Evolutionary conservation across 768 basidiomycete genomes (phyloP).

Genomic region (Russula olivacea): DNA sequence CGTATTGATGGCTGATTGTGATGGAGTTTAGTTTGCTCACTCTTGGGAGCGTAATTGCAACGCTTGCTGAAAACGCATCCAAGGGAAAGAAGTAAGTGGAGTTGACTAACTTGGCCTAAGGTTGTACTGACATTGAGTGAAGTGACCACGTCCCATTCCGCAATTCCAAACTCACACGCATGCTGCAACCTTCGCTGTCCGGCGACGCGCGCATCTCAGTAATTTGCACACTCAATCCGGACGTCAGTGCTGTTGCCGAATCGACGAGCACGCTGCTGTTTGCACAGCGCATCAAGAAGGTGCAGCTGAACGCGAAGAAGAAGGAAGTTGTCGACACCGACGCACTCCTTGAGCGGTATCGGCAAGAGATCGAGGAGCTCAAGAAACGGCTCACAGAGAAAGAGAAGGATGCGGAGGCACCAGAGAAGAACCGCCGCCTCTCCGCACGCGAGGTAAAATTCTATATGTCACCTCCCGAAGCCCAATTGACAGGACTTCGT

Average conservation of each 20-base stretch:
- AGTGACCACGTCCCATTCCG: constrained; percentile 92
- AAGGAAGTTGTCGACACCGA: constrained; percentile 92
- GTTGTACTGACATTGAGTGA: constrained; percentile 9
- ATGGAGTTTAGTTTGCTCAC: constrained; percentile 64
- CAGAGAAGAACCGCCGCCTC: constrained; percentile 37
- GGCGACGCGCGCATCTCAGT: constrained; percentile 96
- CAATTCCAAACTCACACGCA: constrained; percentile 90
- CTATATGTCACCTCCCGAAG: not conserved
- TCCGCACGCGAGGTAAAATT: constrained; percentile 41
- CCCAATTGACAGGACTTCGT: constrained; percentile 16
- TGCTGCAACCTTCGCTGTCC: constrained; percentile 90
- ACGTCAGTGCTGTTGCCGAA: constrained; percentile 69
- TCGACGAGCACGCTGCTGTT: constrained; percentile 86
- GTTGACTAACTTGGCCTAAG: not conserved
- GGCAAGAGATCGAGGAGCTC: constrained; percentile 90
- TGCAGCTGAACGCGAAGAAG: constrained; percentile 85
- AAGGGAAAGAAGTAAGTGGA: constrained; percentile 58
- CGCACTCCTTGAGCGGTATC: constrained; percentile 88
- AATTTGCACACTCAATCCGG: constrained; percentile 92
- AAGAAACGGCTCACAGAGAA: constrained; percentile 64
- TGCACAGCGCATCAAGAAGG: constrained; percentile 86
- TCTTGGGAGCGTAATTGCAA: constrained; percentile 87
- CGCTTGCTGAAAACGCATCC: constrained; percentile 81
- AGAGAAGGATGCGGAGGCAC: constrained; percentile 51
- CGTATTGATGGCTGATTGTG: constrained; percentile 4